Percentiles rank a stretch among this genome's conserved stretches.
These are phyloP conservation scores for Phytophthora podocarpi DNA, from an alignment of 352 stramenopile genomes.

Conservation along the genomic window DNA sequence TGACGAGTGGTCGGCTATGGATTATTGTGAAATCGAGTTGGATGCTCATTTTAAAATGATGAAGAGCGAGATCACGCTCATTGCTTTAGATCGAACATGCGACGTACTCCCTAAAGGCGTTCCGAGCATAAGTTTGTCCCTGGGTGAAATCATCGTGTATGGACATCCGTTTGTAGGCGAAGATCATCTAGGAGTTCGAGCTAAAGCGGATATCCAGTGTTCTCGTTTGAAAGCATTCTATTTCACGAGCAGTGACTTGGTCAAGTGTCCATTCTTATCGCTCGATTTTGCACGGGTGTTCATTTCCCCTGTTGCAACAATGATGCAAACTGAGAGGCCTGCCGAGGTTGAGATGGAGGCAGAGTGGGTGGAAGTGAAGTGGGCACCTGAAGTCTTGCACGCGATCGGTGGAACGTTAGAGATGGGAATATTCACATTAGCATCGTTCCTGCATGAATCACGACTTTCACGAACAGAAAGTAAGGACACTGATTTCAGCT, in stretches of 20 bases:
- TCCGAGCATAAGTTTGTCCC: slow-evolving; percentile 43
- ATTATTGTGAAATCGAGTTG: slow-evolving; percentile 42
- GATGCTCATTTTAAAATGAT: slow-evolving; percentile 68
- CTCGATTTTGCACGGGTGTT: slow-evolving; percentile 75
- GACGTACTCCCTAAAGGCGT: slow-evolving; percentile 51
- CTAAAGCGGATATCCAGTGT: slow-evolving; percentile 67
- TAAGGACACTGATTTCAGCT: not conserved
- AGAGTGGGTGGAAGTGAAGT: slow-evolving; percentile 81
- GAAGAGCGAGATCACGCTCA: slow-evolving; percentile 47
- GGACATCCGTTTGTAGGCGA: slow-evolving; percentile 56
- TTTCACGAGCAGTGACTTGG: slow-evolving; percentile 17
- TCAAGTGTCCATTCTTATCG: slow-evolving; percentile 52
- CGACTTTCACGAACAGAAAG: not conserved
- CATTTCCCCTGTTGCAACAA: slow-evolving; percentile 47
- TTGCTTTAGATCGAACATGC: slow-evolving; percentile 42
- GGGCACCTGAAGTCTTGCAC: slow-evolving; percentile 63
- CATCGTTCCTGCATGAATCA: slow-evolving; percentile 40
- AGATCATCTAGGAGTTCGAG: slow-evolving; percentile 61
- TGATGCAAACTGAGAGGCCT: slow-evolving; percentile 37
- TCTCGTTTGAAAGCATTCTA: slow-evolving; percentile 60
- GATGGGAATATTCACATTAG: slow-evolving; percentile 48
- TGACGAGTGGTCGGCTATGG: slow-evolving; percentile 1
- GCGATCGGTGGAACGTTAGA: slow-evolving; percentile 66
- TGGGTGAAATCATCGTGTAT: slow-evolving; percentile 67
- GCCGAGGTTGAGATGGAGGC: slow-evolving; percentile 77